Conservation (phyloP, 805 yeast genomes). For the Debaryomyces prosopidis region DNA sequence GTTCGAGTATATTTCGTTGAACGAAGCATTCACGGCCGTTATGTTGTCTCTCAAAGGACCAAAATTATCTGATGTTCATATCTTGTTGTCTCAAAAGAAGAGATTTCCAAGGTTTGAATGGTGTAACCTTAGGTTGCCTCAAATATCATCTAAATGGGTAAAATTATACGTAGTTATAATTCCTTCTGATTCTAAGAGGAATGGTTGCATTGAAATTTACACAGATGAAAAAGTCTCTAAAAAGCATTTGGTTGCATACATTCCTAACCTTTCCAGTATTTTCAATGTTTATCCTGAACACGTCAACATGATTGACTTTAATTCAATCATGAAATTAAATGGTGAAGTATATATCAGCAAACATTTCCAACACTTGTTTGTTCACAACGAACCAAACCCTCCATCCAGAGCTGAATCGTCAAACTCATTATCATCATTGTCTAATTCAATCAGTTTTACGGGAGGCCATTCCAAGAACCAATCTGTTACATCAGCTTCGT, state of each 20-base stretch:
- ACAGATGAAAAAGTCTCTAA: slow-evolving; percentile 48
- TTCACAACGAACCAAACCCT: slow-evolving; percentile 11
- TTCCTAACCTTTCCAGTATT: slow-evolving; percentile 44
- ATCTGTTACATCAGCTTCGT: slow-evolving; percentile 25
- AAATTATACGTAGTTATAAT: slow-evolving; percentile 51
- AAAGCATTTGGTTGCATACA: slow-evolving; percentile 52
- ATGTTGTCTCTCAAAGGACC: slow-evolving; percentile 59
- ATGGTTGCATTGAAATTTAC: slow-evolving; percentile 57
- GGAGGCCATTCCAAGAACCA: slow-evolving; percentile 18
- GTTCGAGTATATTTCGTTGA: slow-evolving; percentile 56
- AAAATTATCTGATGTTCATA: slow-evolving; percentile 56
- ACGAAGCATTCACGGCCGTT: slow-evolving; percentile 67
- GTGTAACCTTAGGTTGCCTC: slow-evolving; percentile 63
- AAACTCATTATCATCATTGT: slow-evolving; percentile 16
- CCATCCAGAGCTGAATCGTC: slow-evolving; percentile 20
- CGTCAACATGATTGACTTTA: slow-evolving; percentile 55
- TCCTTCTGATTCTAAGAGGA: slow-evolving; percentile 46
- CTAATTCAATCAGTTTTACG: slow-evolving; percentile 1
- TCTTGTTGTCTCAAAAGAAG: slow-evolving; percentile 50
- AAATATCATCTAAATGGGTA: slow-evolving; percentile 58
- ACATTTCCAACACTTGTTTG: slow-evolving; percentile 33
- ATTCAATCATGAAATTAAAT: slow-evolving; percentile 54
- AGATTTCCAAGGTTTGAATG: slow-evolving; percentile 55
- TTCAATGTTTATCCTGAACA: slow-evolving; percentile 62
- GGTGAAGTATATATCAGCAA: slow-evolving; percentile 56